Evolutionary conservation across 768 basidiomycete genomes (phyloP).

Genomic region (Auricularia cornea): DNA sequence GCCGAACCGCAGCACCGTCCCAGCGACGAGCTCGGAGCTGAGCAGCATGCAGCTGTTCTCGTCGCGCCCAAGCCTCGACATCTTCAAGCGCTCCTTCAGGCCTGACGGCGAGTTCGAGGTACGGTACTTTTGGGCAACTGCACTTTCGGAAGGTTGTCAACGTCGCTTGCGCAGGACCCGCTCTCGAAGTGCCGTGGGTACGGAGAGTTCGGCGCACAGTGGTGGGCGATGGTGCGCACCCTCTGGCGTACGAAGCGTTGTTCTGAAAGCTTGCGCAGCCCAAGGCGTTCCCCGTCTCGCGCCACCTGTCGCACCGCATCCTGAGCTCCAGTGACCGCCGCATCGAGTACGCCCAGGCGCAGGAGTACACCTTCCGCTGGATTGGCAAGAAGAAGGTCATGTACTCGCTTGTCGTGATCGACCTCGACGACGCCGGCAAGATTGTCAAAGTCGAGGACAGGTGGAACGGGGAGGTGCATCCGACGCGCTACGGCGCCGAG

Average conservation of each 20-base stretch:
- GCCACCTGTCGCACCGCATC: conserved; percentile 42
- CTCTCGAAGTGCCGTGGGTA: conserved; percentile 41
- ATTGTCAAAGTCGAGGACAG: conserved; percentile 52
- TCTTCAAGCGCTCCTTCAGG: conserved; percentile 14
- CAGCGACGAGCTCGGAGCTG: background rate
- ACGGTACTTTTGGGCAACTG: background rate
- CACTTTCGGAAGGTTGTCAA: background rate
- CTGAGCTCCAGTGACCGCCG: conserved; percentile 56
- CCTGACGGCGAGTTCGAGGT: conserved; percentile 15
- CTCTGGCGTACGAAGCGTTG: too few relatives aligned
- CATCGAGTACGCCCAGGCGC: conserved; percentile 49
- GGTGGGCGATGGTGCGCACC: conserved; percentile 42
- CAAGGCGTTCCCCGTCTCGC: conserved; percentile 44
- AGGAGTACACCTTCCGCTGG: conserved; percentile 50
- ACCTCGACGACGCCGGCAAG: conserved; percentile 57
- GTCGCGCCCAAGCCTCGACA: conserved; percentile 12
- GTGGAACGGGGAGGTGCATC: conserved; percentile 49
- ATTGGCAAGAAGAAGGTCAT: conserved; percentile 44
- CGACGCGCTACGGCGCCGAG: conserved; percentile 37
- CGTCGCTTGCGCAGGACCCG: conserved; percentile 35
- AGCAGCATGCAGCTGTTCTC: conserved; percentile 10
- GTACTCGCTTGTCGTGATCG: conserved; percentile 53
- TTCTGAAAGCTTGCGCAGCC: conserved; percentile 41
- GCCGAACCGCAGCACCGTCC: background rate
- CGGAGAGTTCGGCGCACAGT: conserved; percentile 47